Evolutionary conservation across 1,284 basidiomycete genomes (phyloP).

Genomic region (Pascua sp.): DNA sequence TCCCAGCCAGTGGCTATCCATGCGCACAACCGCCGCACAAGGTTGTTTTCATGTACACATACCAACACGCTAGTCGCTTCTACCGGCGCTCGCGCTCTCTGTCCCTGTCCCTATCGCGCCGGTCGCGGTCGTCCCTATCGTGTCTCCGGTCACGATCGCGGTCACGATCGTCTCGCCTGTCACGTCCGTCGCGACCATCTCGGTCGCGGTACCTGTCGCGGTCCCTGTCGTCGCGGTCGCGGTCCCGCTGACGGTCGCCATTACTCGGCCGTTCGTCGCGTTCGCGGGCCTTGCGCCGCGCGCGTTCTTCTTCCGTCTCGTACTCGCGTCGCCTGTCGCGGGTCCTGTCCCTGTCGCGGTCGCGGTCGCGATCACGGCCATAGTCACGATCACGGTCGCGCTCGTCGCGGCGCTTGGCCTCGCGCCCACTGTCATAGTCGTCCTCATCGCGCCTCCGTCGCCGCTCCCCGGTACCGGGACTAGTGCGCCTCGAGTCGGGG

Average conservation of each 20-base stretch:
- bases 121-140: background rate
- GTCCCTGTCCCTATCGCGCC: constrained; percentile 6
- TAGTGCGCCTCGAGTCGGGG: constrained; percentile 12
- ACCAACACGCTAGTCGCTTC: background rate
- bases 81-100: constrained; percentile 7
- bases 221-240: constrained; percentile 21
- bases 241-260: constrained; percentile 15
- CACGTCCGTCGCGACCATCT: constrained; percentile 10
- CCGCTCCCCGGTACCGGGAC: constrained; percentile 17
- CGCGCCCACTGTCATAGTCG: constrained; percentile 17
- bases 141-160: constrained; percentile 13
- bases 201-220: constrained; percentile 19
- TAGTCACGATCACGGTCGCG: constrained; percentile 26
- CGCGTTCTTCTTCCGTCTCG: constrained; percentile 37
- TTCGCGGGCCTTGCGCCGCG: constrained; percentile 33
- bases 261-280: constrained; percentile 13
- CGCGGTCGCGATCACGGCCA: constrained; percentile 11
- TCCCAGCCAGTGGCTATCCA: too few relatives aligned
- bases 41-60: too few relatives aligned
- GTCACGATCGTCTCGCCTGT: constrained; percentile 15
- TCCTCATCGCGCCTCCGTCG: constrained; percentile 21
- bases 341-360: constrained; percentile 13
- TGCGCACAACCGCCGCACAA: too few relatives aligned
- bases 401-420: constrained; percentile 16
- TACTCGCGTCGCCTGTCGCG: constrained; percentile 7